Evolutionary conservation across 345 rosid species (phyloP).

Genomic region (Gossypium turneri): DNA sequence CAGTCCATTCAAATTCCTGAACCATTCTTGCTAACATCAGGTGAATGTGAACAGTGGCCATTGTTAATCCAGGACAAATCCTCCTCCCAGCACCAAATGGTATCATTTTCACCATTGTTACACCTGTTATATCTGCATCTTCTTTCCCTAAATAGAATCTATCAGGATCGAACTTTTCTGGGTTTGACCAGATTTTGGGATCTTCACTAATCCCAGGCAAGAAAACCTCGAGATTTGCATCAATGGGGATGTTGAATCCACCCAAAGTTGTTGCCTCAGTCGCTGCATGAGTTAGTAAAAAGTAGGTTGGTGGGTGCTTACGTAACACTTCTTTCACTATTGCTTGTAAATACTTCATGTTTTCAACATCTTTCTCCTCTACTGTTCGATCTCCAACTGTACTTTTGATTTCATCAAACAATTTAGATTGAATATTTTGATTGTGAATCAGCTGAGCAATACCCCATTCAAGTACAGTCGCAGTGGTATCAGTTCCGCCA

Average conservation of each 20-base stretch:
- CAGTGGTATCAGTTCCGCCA: conserved; percentile 86
- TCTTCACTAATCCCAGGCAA: conserved; percentile 52
- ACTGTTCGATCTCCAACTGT: conserved; percentile 52
- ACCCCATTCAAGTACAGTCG: conserved; percentile 88
- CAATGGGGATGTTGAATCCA: conserved; percentile 64
- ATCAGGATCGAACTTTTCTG: conserved; percentile 67
- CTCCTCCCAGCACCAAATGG: conserved; percentile 87
- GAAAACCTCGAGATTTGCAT: conserved; percentile 55
- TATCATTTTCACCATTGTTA: conserved; percentile 61
- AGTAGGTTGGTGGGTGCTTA: conserved; percentile 79
- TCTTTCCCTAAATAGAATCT: conserved; percentile 58
- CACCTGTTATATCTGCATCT: conserved; percentile 72
- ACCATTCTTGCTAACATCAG: conserved; percentile 86
- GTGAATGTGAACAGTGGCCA: conserved; percentile 76
- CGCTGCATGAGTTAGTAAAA: conserved; percentile 64
- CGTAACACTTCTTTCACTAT: conserved; percentile 72
- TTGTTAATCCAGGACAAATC: conserved; percentile 74
- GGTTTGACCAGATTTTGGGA: conserved; percentile 60
- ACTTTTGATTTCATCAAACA: conserved; percentile 52
- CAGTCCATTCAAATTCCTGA: conserved; percentile 80
- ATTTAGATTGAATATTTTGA: conserved; percentile 54
- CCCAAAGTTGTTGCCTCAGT: conserved; percentile 59
- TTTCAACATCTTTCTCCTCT: conserved; percentile 59
- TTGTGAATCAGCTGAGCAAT: conserved; percentile 68
- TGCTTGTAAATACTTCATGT: conserved; percentile 62